Evolutionary conservation across 208 protist genomes (phyloP).

Genomic region (Leishmania martiniquensis): DNA sequence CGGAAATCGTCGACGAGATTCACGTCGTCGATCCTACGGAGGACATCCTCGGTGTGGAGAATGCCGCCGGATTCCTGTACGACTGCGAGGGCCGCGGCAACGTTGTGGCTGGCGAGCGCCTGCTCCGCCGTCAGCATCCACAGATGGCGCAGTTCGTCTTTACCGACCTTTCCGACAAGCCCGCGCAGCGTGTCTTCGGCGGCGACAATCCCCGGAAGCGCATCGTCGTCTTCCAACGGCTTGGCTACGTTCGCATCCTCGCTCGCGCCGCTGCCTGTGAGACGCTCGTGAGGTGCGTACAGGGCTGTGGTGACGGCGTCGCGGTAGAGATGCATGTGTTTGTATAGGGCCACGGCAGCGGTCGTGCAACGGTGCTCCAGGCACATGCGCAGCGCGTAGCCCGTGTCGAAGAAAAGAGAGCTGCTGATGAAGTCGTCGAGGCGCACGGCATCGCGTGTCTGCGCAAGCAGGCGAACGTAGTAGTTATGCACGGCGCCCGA

Average conservation of each 20-base stretch:
- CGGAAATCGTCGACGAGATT: constrained; percentile 95
- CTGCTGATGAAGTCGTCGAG: constrained; percentile 82
- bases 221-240: not conserved
- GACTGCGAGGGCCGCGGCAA: constrained; percentile 77
- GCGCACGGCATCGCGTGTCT: constrained; percentile 60
- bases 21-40: constrained; percentile 94
- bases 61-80: constrained; percentile 68
- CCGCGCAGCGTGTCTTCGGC: constrained; percentile 80
- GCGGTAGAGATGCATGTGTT: constrained; percentile 91
- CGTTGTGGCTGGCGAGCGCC: constrained; percentile 82
- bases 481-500: constrained; percentile 95
- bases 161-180: constrained; percentile 52
- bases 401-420: constrained; percentile 84
- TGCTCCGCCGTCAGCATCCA: constrained; percentile 93
- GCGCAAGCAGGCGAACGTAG: constrained; percentile 91
- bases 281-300: constrained; percentile 13
- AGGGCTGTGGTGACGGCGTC: constrained; percentile 94
- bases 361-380: constrained; percentile 62
- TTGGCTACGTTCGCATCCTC: too few relatives aligned
- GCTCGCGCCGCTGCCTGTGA: not conserved
- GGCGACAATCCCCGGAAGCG: constrained; percentile 62
- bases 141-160: constrained; percentile 89
- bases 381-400: constrained; percentile 94
- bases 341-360: constrained; percentile 93
- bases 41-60: constrained; percentile 96